Percentiles rank a stretch among this genome's conserved stretches.
Conservation (phyloP, 768 basidiomycete genomes). For the Podaxis sp. region DNA sequence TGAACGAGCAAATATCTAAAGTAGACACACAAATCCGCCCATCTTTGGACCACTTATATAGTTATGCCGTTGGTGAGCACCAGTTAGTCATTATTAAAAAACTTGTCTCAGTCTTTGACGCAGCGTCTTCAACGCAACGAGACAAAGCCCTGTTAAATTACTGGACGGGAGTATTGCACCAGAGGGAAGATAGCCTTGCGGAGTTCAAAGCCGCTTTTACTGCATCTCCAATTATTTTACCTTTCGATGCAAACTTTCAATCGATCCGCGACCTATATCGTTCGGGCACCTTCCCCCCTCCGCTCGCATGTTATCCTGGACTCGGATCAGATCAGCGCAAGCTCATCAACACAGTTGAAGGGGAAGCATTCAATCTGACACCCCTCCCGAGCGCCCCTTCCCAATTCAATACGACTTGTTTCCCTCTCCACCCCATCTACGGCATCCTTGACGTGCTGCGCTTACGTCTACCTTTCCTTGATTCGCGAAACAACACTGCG, state of each 20-base stretch:
- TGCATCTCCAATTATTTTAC: constrained; percentile 46
- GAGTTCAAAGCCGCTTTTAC: constrained; percentile 44
- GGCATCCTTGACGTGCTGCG: constrained; percentile 54
- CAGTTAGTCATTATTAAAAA: neutral
- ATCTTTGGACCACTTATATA: constrained; percentile 56
- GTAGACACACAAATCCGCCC: constrained; percentile 32
- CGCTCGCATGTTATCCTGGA: constrained; percentile 57
- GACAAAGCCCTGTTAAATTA: constrained; percentile 42
- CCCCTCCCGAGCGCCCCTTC: constrained; percentile 24
- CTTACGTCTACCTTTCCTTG: constrained; percentile 54
- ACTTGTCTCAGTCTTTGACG: constrained; percentile 6
- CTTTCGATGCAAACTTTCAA: constrained; percentile 49
- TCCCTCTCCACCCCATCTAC: constrained; percentile 54
- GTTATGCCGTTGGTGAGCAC: constrained; percentile 50
- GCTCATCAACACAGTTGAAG: constrained; percentile 45
- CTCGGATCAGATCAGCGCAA: constrained; percentile 35
- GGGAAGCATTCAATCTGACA: constrained; percentile 42
- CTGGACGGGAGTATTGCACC: constrained; percentile 51
- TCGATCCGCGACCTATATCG: constrained; percentile 37
- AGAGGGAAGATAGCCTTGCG: constrained; percentile 34
- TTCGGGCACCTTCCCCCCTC: constrained; percentile 51
- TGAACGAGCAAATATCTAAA: constrained; percentile 36
- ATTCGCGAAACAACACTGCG: constrained; percentile 35
- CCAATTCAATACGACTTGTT: constrained; percentile 48
- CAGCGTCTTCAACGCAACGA: constrained; percentile 57